Evolutionary conservation across 2,329 filamentous ascomycete species (phyloP).

Genomic region (Scleromitrula shiraiana): DNA sequence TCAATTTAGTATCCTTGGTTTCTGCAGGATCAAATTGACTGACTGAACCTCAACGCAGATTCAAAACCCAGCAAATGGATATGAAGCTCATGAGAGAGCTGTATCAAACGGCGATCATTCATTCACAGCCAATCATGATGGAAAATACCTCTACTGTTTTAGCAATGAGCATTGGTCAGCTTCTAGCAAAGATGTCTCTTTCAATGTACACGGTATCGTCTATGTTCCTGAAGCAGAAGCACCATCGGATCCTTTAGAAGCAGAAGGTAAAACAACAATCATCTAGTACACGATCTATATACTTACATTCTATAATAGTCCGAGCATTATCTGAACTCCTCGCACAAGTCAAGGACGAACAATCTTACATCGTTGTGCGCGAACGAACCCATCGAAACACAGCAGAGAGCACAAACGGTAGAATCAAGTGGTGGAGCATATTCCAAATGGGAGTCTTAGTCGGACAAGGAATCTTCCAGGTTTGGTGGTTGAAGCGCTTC

Average conservation of each 20-base stretch:
- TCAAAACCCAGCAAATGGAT: slow-evolving; percentile 65
- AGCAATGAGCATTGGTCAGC: slow-evolving; percentile 98
- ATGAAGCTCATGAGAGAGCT: slow-evolving; percentile 71
- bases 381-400: slow-evolving; percentile 97
- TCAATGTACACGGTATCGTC: slow-evolving; percentile 98
- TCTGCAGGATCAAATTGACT: neutral
- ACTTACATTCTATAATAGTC: slow-evolving; percentile 44
- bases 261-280: slow-evolving; percentile 57
- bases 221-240: slow-evolving; percentile 87
- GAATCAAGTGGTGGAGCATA: slow-evolving; percentile 99
- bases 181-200: slow-evolving; percentile 94
- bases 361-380: slow-evolving; percentile 90
- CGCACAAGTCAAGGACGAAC: slow-evolving; percentile 92
- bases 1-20: neutral
- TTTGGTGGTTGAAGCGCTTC: slow-evolving; percentile 99
- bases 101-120: slow-evolving; percentile 89
- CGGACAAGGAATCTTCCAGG: slow-evolving; percentile 92
- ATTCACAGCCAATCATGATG: slow-evolving; percentile 78
- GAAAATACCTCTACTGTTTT: slow-evolving; percentile 95
- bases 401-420: slow-evolving; percentile 92
- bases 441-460: slow-evolving; percentile 87
- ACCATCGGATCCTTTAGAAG: slow-evolving; percentile 79
- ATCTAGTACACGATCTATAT: neutral
- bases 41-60: slow-evolving; percentile 44
- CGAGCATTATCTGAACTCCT: slow-evolving; percentile 77